phyloP scores from a whole-genome alignment of 495 filamentous ascomycete species.

The Penicillium mononematosum region DNA sequence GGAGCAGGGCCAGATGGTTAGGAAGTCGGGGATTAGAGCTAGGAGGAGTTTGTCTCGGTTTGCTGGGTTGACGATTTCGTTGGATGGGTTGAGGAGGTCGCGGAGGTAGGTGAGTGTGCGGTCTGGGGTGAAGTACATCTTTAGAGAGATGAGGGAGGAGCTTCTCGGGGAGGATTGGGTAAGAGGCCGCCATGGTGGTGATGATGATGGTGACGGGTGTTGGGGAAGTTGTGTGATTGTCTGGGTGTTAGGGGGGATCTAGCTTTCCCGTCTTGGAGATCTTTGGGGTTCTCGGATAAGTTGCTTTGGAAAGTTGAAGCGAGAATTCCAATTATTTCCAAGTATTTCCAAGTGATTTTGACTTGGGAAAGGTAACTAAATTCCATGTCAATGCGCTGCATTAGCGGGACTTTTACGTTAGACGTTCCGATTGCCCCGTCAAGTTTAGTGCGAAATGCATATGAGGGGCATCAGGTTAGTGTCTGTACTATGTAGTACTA shows the following conservation, averaged over 20 bases:
- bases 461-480: background rate
- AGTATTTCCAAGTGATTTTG: background rate
- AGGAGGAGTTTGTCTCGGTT: constrained; percentile 76
- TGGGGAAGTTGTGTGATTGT: constrained; percentile 16
- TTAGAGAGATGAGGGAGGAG: constrained; percentile 77
- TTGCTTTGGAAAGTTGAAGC: background rate
- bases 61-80: constrained; percentile 38
- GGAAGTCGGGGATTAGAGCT: constrained; percentile 78
- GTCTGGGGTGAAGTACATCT: constrained; percentile 78
- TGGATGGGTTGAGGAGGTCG: constrained; percentile 50
- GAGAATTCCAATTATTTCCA: background rate
- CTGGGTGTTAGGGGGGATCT: constrained; percentile 1
- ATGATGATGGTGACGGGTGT: constrained; percentile 5
- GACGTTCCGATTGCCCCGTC: background rate
- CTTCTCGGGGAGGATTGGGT: constrained; percentile 55
- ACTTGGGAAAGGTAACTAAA: background rate
- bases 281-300: background rate
- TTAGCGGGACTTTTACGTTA: constrained; percentile 1
- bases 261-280: background rate
- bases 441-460: background rate
- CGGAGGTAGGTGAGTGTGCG: constrained; percentile 62
- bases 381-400: constrained; percentile 3
- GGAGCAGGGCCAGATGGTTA: constrained; percentile 59
- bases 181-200: constrained; percentile 29
- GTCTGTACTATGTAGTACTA: background rate